Percentiles rank a stretch among this genome's conserved stretches.
Conservation (phyloP, 139 green algal genomes). For the Closterium sp. region DNA sequence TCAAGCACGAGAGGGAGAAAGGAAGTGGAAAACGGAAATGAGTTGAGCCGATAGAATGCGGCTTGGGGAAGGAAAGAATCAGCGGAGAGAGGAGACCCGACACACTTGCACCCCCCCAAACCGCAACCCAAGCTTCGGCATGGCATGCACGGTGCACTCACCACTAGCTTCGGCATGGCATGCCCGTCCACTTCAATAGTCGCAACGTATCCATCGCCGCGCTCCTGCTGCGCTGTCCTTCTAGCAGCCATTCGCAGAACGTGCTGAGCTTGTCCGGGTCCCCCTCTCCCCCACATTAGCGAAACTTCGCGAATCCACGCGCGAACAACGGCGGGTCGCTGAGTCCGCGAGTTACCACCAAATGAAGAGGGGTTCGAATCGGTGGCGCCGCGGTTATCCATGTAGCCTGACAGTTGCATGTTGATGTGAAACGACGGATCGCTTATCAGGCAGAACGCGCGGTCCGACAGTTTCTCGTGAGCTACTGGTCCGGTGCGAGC, state of each 20-base stretch:
- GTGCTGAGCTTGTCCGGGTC: not conserved
- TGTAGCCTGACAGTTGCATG: not conserved
- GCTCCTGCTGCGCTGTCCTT: not conserved
- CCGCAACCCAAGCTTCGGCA: too few relatives aligned
- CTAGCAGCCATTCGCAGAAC: not conserved
- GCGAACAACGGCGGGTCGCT: not conserved
- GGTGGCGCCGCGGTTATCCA: not conserved
- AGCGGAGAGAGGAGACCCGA: too few relatives aligned
- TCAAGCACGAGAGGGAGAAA: not conserved
- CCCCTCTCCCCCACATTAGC: not conserved
- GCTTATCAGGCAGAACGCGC: not conserved
- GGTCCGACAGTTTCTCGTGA: not conserved
- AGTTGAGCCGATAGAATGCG: not conserved
- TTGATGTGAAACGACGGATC: constrained; percentile 1
- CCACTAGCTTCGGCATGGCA: not conserved
- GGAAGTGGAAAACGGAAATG: not conserved
- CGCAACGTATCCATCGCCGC: not conserved
- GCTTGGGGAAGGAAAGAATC: too few relatives aligned
- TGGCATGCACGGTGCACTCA: not conserved
- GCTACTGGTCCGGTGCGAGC: not conserved
- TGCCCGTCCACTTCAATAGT: not conserved
- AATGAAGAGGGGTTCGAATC: not conserved
- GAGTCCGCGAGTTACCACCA: not conserved
- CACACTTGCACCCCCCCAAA: too few relatives aligned
- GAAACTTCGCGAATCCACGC: not conserved